Evolutionary conservation across 2,329 filamentous ascomycete species (phyloP), one percentile per base, ranked within the genome.

Genomic region (Shiraia bambusicola): DNA sequence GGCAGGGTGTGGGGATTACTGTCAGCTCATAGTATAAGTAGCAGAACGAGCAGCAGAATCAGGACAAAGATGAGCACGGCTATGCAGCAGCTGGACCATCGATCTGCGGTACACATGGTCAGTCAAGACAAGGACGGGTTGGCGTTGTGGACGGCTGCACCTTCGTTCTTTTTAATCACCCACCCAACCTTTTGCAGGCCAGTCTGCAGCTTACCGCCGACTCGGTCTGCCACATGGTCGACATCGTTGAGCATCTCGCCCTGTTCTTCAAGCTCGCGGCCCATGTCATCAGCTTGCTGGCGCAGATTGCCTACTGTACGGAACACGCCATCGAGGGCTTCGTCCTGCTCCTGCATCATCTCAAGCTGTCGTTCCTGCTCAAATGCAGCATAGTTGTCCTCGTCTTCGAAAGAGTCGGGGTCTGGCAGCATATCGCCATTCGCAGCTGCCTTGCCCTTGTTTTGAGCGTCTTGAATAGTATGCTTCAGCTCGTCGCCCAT

Each of bases 181-280:
- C 87, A 81, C 52, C 84, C 82, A 59, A 98, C 82, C 73, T 87
- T 92, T 71, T 88, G 86, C 75, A 97, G 82, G 14, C 93, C 93
- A 41, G 79, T 89, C 72, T 89, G 83, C 59, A 98, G 71, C 64
- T 93, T 84, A 1, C 88, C 87, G 11, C 88, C 87, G 1, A 98
- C 90, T 25, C 92, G 79, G 67, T 97, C 91, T 3, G 88, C 89
- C 42, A 95, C 76, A 22, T 77, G 80, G 69, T 97, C 92, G 28
- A 94, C 86, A 37, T 87, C 84, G 50, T 93, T 84, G 42, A 98
- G 76, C 80, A 97, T 86, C 68, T 90, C 88, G 15, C 79, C 80
- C 76, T 98, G 93, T 73, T 98, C 93, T 71, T 96, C 94, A 32
- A 98, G 76, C 74, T 98, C 93, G 42, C 92, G 78, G 1, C 93